Percentiles rank a stretch among this genome's conserved stretches.
Evolutionary conservation across 306 rosid species (phyloP).

Genomic region (Alnus rubra): DNA sequence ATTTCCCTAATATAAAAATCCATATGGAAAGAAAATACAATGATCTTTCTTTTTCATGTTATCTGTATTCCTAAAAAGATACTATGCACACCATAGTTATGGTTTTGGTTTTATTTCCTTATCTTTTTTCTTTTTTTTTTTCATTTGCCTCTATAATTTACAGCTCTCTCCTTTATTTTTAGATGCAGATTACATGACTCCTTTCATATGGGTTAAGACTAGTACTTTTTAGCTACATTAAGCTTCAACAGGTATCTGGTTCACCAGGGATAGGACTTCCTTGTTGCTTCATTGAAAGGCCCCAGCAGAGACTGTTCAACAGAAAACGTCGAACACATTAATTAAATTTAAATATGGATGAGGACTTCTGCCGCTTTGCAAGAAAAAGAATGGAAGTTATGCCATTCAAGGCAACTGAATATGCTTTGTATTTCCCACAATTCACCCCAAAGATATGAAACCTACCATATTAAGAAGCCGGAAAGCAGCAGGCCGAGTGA

Average conservation of each 20-base stretch:
- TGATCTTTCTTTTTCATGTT: background rate
- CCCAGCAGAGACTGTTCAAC: slow-evolving; percentile 59
- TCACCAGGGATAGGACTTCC: slow-evolving; percentile 14
- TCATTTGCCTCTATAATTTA: slow-evolving; percentile 5
- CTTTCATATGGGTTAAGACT: background rate
- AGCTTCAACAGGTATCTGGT: slow-evolving; percentile 25
- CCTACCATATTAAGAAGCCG: slow-evolving; percentile 85
- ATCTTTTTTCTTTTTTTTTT: background rate
- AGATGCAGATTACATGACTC: background rate
- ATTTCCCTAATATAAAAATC: background rate
- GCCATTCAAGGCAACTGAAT: background rate
- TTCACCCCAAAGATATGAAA: slow-evolving; percentile 14
- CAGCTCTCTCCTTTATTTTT: slow-evolving; percentile 9
- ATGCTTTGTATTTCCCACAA: background rate
- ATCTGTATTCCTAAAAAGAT: background rate
- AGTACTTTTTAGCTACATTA: slow-evolving; percentile 19
- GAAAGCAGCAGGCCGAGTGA: slow-evolving; percentile 90
- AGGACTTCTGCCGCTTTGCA: background rate
- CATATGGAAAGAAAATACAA: background rate
- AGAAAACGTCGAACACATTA: slow-evolving; percentile 8
- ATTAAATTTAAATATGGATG: background rate
- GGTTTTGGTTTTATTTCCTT: background rate
- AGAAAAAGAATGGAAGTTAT: background rate
- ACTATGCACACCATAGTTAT: background rate
- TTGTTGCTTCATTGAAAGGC: slow-evolving; percentile 43